Percentiles rank a stretch among this genome's conserved stretches.
Evolutionary conservation across 805 yeast species (phyloP).

Genomic region (Saccharomycopsis fermentans): DNA sequence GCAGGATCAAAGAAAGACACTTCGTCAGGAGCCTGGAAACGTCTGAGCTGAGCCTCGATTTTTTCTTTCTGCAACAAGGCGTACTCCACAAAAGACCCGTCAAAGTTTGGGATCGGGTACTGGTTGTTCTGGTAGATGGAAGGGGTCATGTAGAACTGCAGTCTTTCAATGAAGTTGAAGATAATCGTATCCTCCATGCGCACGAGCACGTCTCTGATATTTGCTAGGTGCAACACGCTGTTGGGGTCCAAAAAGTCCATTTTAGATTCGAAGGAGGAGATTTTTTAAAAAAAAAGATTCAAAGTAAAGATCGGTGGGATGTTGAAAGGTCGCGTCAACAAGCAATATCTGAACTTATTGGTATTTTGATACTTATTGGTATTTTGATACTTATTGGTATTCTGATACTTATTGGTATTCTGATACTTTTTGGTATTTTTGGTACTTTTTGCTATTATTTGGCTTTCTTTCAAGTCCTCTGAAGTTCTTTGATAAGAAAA

Average conservation of each 20-base stretch:
- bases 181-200: conserved; percentile 96
- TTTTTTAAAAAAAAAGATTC: no score
- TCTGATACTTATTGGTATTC: no score
- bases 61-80: conserved; percentile 64
- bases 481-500: no score
- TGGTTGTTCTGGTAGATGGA: conserved; percentile 57
- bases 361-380: no score
- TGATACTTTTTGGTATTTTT: no score
- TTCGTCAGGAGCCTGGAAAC: conserved; percentile 94
- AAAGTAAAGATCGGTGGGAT: no score
- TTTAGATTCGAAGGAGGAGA: background rate
- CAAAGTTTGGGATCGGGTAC: conserved; percentile 52
- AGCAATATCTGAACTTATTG: no score
- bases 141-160: conserved; percentile 72
- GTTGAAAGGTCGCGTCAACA: no score
- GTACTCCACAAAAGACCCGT: conserved; percentile 86
- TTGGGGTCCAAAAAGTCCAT: conserved; percentile 86
- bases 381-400: no score
- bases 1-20: conserved; percentile 73
- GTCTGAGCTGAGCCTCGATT: conserved; percentile 67
- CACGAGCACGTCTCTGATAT: conserved; percentile 75
- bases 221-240: conserved; percentile 66
- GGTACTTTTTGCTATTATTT: no score
- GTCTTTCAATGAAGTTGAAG: conserved; percentile 84
- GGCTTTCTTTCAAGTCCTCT: no score